These are phyloP conservation scores for Sporothrix pallida DNA, from an alignment of 2,329 filamentous ascomycete genomes.

Conservation along the genomic window DNA sequence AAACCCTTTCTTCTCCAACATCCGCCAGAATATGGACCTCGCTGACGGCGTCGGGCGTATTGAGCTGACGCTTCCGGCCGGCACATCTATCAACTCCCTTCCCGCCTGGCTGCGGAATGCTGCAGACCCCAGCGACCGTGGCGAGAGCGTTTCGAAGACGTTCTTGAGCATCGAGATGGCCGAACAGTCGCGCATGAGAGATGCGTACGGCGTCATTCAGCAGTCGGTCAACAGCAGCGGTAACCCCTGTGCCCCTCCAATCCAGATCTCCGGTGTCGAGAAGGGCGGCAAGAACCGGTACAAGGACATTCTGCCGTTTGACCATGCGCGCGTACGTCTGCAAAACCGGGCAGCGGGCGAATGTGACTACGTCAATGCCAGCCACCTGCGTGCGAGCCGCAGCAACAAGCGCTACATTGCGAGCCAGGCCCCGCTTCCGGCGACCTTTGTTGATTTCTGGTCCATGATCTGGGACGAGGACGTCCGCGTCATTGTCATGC, in stretches of 20 bases:
- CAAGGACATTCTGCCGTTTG: slow-evolving; percentile 96
- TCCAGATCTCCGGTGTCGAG: slow-evolving; percentile 89
- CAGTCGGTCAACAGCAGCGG: slow-evolving; percentile 48
- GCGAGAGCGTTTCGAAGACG: slow-evolving; percentile 78
- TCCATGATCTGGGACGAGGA: slow-evolving; percentile 97
- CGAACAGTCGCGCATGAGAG: slow-evolving; percentile 91
- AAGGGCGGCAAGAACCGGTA: slow-evolving; percentile 96
- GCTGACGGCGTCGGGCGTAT: slow-evolving; percentile 90
- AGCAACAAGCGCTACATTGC: slow-evolving; percentile 95
- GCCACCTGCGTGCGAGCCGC: slow-evolving; percentile 76
- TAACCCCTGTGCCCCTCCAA: slow-evolving; percentile 42
- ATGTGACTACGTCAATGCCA: slow-evolving; percentile 97
- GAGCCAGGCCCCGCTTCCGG: slow-evolving; percentile 89
- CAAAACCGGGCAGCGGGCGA: slow-evolving; percentile 67
- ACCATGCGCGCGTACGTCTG: slow-evolving; percentile 86
- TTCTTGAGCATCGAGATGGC: slow-evolving; percentile 83
- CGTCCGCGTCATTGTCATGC: slow-evolving; percentile 91
- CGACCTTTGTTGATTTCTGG: slow-evolving; percentile 90
- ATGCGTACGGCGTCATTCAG: slow-evolving; percentile 65
- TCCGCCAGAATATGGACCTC: slow-evolving; percentile 94
- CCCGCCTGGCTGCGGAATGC: slow-evolving; percentile 80
- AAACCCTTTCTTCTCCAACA: slow-evolving; percentile 95
- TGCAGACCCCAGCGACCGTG: slow-evolving; percentile 69
- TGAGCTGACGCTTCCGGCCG: slow-evolving; percentile 57
- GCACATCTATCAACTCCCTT: slow-evolving; percentile 59